Percentiles rank a stretch among this genome's conserved stretches.
These are phyloP conservation scores for Geoglossum glabrum DNA, from an alignment of 495 filamentous ascomycete species.

Conservation along the genomic window DNA sequence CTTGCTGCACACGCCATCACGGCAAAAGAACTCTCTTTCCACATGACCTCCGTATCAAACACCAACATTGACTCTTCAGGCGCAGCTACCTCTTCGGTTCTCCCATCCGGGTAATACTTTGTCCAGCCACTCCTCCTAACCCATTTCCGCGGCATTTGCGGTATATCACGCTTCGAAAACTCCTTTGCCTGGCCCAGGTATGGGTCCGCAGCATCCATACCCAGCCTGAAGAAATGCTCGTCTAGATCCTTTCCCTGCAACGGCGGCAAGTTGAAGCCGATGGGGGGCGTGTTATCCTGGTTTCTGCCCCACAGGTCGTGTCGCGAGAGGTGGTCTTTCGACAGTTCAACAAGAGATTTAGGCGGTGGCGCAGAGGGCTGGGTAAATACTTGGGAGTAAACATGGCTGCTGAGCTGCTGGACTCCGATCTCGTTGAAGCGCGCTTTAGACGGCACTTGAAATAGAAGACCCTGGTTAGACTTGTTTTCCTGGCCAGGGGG, in stretches of 20 bases:
- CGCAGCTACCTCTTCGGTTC: conserved; percentile 44
- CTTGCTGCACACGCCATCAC: conserved; percentile 91
- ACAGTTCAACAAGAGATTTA: conserved; percentile 51
- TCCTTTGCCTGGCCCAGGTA: conserved; percentile 55
- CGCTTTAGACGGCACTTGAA: conserved; percentile 32
- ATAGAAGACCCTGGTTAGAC: not conserved
- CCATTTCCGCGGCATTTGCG: conserved; percentile 65
- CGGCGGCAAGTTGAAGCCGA: conserved; percentile 66
- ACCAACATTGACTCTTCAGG: conserved; percentile 66
- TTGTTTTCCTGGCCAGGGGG: not conserved
- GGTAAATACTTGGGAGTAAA: conserved; percentile 72
- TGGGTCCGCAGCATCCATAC: conserved; percentile 75
- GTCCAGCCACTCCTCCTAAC: conserved; percentile 75
- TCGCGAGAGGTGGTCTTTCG: conserved; percentile 60
- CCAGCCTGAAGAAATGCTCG: conserved; percentile 87
- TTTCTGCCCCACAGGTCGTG: conserved; percentile 88
- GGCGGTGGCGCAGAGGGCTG: conserved; percentile 33
- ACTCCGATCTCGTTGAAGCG: conserved; percentile 86
- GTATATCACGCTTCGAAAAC: conserved; percentile 44
- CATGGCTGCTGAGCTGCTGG: conserved; percentile 68
- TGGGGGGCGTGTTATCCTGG: conserved; percentile 47
- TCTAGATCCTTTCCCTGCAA: conserved; percentile 69
- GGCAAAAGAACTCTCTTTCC: conserved; percentile 72
- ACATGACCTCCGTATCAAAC: conserved; percentile 97
- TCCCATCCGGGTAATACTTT: conserved; percentile 63